Base-by-base conservation (phyloP, 2,329 filamentous ascomycete genomes). In the Aplosporella prunicola region DNA sequence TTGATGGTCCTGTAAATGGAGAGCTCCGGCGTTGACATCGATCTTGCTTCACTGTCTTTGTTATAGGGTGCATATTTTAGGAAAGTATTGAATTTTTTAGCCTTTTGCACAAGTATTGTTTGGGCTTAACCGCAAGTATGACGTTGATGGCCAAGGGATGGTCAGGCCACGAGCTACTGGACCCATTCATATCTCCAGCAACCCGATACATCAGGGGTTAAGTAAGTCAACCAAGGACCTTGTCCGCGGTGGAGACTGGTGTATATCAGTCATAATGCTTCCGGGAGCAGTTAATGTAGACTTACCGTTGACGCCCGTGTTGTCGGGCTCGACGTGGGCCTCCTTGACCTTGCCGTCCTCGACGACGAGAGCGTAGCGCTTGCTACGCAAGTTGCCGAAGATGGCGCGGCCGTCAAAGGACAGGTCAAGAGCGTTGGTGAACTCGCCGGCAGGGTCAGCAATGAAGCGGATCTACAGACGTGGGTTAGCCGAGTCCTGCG, bases 301-400 rank as follows among this genome's bases (percentile, higher is more conserved):
- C 70, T 61, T 66, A 87, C 84, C 80, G 47, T 80, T 70, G 32
- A 87, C 73, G 22, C 86, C 85, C 25, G 83, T 91, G 64, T 83
- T 88, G 61, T 95, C 88, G 9, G 86, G 80, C 71, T 95, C 89
- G 35, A 94, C 76, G 51, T 86, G 77, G 14, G 81, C 73, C 52
- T 80, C 75, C 63, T 80, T 81, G 50, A 95, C 82, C 64, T 85
- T 86, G 48, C 89, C 88, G 51, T 93, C 67, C 65, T 93, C 79
- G 35, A 93, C 68, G 35, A 88, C 72, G 38, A 94, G 69, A 14
- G 83, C 86, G 55, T 93, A 95, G 34, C 89, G 76, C 76, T 94
- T 93, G 63, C 82, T 82, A 46, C 89, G 78, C 50, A 75, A 67
- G 50, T 80, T 79, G 28, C 89, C 89, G 51, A 96, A 91, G 58